phyloP scores from a whole-genome alignment of 148 eudicot species.

The Rhododendron griersonianum region DNA sequence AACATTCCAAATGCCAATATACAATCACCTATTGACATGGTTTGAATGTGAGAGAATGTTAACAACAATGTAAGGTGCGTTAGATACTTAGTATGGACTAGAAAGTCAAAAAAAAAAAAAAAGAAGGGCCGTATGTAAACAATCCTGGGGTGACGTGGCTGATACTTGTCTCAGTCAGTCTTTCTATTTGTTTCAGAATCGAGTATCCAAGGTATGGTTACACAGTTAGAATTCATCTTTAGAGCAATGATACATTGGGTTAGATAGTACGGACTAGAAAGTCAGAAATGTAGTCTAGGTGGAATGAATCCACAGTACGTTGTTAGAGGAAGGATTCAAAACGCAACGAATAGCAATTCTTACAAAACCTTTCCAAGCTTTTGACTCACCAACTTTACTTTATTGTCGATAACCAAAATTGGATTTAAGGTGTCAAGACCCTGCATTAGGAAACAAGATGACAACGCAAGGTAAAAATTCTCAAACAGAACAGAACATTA shows the following conservation, averaged over 20 bases:
- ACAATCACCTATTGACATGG: neutral
- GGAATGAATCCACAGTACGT: neutral
- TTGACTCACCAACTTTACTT: slow-evolving; percentile 54
- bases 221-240: neutral
- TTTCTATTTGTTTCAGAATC: neutral
- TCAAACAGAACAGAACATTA: neutral
- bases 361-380: neutral
- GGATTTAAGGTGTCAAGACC: slow-evolving; percentile 78
- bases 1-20: neutral
- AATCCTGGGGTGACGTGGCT: neutral
- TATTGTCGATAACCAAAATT: slow-evolving; percentile 55
- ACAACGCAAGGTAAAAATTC: neutral
- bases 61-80: neutral
- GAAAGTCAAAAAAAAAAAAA: neutral
- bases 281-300: neutral
- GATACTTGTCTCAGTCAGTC: neutral
- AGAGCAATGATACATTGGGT: neutral
- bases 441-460: slow-evolving; percentile 38
- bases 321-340: neutral
- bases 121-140: neutral
- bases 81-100: neutral
- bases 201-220: neutral
- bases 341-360: neutral
- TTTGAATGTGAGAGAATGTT: neutral
- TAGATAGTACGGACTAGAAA: neutral